phyloP scores from a whole-genome alignment of 257 asterid species.

The Orobanche coerulescens region DNA sequence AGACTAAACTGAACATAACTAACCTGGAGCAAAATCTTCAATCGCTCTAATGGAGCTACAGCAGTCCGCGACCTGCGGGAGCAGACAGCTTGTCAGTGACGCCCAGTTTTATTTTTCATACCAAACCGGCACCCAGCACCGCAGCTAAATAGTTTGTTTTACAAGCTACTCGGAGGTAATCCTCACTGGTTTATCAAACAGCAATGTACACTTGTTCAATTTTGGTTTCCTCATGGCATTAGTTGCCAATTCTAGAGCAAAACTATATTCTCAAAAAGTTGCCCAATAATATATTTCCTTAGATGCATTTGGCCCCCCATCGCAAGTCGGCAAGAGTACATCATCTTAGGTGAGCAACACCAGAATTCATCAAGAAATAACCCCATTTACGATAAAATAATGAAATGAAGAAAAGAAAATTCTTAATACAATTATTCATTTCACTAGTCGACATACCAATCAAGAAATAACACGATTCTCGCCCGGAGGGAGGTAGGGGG shows the following conservation, averaged over 20 bases:
- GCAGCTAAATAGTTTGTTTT: background rate
- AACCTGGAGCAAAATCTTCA: constrained; percentile 84
- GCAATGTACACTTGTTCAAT: background rate
- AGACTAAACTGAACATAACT: constrained; percentile 5
- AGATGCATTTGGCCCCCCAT: constrained; percentile 3
- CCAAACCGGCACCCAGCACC: constrained; percentile 18
- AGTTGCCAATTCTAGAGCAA: constrained; percentile 1
- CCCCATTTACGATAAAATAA: background rate
- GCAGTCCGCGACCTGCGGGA: constrained; percentile 83
- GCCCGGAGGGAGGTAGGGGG: background rate
- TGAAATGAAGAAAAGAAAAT: background rate
- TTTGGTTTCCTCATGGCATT: background rate
- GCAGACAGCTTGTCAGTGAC: constrained; percentile 15
- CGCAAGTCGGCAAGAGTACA: background rate
- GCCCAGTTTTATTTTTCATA: background rate
- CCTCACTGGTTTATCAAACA: background rate
- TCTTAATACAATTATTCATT: background rate
- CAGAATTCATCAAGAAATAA: background rate
- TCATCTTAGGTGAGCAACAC: background rate
- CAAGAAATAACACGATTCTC: background rate
- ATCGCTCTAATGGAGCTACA: constrained; percentile 89
- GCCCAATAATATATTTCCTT: background rate
- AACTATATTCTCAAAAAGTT: background rate
- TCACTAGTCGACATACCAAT: background rate
- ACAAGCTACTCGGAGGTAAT: background rate